A percentile compares a stretch with the other conserved stretches of the same genome.
Evolutionary conservation across 345 rosid species (phyloP).

Genomic region (Eutrema heterophyllum): DNA sequence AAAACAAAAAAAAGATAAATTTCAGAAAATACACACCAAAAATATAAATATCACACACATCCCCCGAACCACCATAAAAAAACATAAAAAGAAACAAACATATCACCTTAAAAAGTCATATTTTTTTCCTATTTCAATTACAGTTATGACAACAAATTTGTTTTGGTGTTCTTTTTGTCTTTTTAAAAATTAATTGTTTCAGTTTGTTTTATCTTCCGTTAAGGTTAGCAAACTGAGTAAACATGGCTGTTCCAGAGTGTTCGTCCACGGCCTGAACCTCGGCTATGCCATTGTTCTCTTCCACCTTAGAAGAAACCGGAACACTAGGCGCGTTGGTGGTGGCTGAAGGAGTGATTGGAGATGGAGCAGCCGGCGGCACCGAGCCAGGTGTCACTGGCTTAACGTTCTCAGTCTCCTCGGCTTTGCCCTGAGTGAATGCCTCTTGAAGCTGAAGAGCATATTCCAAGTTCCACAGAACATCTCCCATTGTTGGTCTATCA

Average conservation of each 20-base stretch:
- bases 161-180: not conserved
- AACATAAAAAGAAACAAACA: conserved; percentile 3
- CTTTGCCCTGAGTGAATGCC: conserved; percentile 47
- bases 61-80: conserved; percentile 8
- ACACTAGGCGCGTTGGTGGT: conserved; percentile 21
- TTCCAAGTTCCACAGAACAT: conserved; percentile 39
- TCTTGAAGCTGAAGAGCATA: conserved; percentile 72
- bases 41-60: conserved; percentile 9
- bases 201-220: conserved; percentile 52
- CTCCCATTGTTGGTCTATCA: conserved; percentile 40
- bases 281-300: conserved; percentile 37
- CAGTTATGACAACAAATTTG: not conserved
- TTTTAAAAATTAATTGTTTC: not conserved
- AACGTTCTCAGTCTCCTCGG: conserved; percentile 42
- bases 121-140: conserved; percentile 4
- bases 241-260: conserved; percentile 68
- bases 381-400: conserved; percentile 31
- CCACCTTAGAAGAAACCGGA: conserved; percentile 33
- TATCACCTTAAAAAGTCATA: conserved; percentile 8
- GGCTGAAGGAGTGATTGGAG: conserved; percentile 24
- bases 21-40: conserved; percentile 23
- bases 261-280: conserved; percentile 41
- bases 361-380: conserved; percentile 19
- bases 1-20: not conserved
- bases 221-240: conserved; percentile 52